Evolutionary conservation across 441 rosid genomes (phyloP), one percentile per base, ranked within the genome.

Genomic region (Oxalis stricta): DNA sequence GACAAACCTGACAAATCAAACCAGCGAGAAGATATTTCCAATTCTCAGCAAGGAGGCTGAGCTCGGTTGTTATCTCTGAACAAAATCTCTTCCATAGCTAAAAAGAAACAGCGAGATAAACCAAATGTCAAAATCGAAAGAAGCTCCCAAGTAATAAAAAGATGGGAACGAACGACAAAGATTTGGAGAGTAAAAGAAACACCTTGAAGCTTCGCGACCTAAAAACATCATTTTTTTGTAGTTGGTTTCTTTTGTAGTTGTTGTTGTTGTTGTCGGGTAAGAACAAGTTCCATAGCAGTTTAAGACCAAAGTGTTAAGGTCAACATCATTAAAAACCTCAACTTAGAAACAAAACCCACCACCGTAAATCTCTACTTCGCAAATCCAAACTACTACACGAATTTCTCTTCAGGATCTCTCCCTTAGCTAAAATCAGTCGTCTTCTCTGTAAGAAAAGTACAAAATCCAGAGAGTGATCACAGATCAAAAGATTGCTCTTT

Each of bases 191-290:
- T 33, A 38, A 18, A 17, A 14, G 13, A 33, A 10, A 18, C 45
- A 48, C 99, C 86, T 86, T 2, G 99, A 83, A 81, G 99, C 84
- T 71, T 91, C 95, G 48, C 99, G 95, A 53, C 91, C 77, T 69
- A 91, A 83, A 77, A 81, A 61, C 69, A 83, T 76, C 98, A 91
- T 89, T 55, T 58, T 64, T 30, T 29, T 35, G 39, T 34, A 60
- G 33, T 36, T 54, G 53, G n/a, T n/a, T n/a, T n/a, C n/a, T n/a
- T n/a, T n/a, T n/a, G n/a, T n/a, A n/a, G n/a, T n/a, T n/a, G n/a
- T n/a, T n/a, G n/a, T 29, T 35, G 39, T 34, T 63, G 33, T 36
- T 54, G 53, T 56, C 55, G 42, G 53, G 63, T 63, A 61, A 69
- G 58, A 58, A 67, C 64, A 43, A 78, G 62, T 72, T 63, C 76